A percentile compares a stretch with the other conserved stretches of the same genome.
Evolutionary conservation across 148 eudicot genomes (phyloP).

Genomic region (Oxyria digyna): DNA sequence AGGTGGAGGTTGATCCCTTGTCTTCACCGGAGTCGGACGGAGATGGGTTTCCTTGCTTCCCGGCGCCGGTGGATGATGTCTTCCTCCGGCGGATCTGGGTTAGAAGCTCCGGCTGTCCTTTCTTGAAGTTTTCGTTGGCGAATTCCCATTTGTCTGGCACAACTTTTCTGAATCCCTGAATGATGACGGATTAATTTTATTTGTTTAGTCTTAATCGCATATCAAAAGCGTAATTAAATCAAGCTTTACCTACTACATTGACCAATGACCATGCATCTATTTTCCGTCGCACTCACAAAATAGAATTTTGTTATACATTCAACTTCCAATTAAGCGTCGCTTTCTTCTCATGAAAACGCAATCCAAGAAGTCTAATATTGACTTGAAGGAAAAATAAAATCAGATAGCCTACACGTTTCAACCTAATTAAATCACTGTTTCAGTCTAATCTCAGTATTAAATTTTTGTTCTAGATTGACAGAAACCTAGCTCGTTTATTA

Average conservation of each 20-base stretch:
- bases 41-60: background rate
- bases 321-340: background rate
- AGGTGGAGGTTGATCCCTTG: conserved; percentile 54
- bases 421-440: no score
- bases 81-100: conserved; percentile 60
- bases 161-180: conserved; percentile 74
- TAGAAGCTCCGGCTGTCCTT: conserved; percentile 54
- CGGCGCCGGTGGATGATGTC: conserved; percentile 8
- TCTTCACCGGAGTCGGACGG: conserved; percentile 53
- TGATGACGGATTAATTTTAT: background rate
- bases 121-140: conserved; percentile 69
- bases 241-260: background rate
- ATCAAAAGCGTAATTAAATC: background rate
- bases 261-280: background rate
- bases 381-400: no score
- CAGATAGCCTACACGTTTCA: no score
- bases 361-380: background rate
- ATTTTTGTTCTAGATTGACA: no score
- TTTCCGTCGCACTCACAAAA: background rate
- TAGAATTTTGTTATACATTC: background rate
- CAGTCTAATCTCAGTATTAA: no score
- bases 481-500: no score
- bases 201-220: background rate
- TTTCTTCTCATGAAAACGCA: background rate
- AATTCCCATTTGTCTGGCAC: conserved; percentile 97